A percentile compares a stretch with the other conserved stretches of the same genome.
These are phyloP conservation scores for Hanseniaspora meyeri DNA, from an alignment of 805 yeast species.

Conservation along the genomic window DNA sequence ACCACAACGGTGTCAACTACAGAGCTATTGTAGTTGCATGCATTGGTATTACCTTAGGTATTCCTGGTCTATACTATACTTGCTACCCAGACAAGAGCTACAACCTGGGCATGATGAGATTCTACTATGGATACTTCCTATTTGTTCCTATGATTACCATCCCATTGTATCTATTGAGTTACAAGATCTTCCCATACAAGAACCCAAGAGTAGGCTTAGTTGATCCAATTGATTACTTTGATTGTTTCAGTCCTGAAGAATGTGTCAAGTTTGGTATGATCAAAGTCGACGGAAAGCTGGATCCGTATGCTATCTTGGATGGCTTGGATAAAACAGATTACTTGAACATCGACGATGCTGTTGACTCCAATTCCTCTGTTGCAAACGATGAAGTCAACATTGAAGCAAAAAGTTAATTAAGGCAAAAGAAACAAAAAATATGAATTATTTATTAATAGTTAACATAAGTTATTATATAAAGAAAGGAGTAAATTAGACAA, in stretches of 20 bases:
- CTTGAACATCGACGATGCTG: background rate
- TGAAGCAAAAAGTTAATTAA: background rate
- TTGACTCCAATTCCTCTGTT: background rate
- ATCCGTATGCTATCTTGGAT: constrained; percentile 15
- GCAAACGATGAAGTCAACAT: background rate
- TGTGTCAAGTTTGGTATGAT: constrained; percentile 17
- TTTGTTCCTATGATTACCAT: constrained; percentile 19
- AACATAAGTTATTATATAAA: too few species aligned
- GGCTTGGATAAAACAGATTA: constrained; percentile 2
- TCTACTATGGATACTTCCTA: constrained; percentile 19
- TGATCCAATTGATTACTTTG: constrained; percentile 20
- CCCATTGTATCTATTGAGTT: constrained; percentile 15
- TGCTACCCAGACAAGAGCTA: constrained; percentile 14
- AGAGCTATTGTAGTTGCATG: constrained; percentile 16
- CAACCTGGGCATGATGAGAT: constrained; percentile 18
- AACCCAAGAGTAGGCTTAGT: constrained; percentile 15
- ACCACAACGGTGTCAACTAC: constrained; percentile 17
- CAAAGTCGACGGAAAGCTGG: constrained; percentile 14
- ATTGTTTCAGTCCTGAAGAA: constrained; percentile 19
- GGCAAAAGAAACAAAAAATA: too few species aligned
- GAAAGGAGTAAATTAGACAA: too few species aligned
- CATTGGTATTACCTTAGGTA: constrained; percentile 17
- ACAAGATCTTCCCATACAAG: constrained; percentile 16
- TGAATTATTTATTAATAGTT: too few species aligned
- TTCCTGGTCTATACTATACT: constrained; percentile 20